phyloP scores from a whole-genome alignment of 345 rosid genomes.

The Abelmoschus esculentus region DNA sequence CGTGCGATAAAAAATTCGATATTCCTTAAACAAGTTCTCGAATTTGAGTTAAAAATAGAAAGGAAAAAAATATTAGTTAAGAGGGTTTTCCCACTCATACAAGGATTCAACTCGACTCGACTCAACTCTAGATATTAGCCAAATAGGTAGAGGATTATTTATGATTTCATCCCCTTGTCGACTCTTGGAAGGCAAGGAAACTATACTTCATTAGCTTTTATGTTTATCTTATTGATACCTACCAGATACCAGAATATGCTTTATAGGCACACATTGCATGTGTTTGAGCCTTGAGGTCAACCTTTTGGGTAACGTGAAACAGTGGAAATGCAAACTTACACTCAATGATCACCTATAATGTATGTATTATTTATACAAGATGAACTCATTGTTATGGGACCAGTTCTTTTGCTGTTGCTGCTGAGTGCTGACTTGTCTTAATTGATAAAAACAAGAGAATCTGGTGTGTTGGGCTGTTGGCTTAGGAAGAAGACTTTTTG shows the following conservation, averaged over 20 bases:
- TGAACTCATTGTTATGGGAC: slow-evolving; percentile 11
- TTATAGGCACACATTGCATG: too few species aligned
- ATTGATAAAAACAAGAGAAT: background rate
- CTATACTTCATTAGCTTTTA: background rate
- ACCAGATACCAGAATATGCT: too few species aligned
- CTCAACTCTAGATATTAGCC: too few species aligned
- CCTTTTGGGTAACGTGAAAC: slow-evolving; percentile 16
- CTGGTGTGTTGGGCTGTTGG: background rate
- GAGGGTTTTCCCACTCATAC: too few species aligned
- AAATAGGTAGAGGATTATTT: too few species aligned
- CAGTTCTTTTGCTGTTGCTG: slow-evolving; percentile 4
- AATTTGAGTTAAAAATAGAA: background rate
- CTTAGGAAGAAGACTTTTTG: background rate
- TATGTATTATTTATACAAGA: slow-evolving; percentile 6
- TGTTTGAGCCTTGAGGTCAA: slow-evolving; percentile 9
- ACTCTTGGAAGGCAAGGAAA: slow-evolving; percentile 21
- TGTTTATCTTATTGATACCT: background rate
- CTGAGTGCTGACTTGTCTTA: background rate
- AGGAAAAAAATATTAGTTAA: too few species aligned
- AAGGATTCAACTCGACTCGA: too few species aligned
- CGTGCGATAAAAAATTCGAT: background rate
- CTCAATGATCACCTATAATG: slow-evolving; percentile 32
- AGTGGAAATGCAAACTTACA: slow-evolving; percentile 40
- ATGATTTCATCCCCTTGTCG: background rate
- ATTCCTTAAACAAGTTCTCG: background rate